Evolutionary conservation across 1,284 basidiomycete genomes (phyloP).

Genomic region (Rhodotorula sp.): DNA sequence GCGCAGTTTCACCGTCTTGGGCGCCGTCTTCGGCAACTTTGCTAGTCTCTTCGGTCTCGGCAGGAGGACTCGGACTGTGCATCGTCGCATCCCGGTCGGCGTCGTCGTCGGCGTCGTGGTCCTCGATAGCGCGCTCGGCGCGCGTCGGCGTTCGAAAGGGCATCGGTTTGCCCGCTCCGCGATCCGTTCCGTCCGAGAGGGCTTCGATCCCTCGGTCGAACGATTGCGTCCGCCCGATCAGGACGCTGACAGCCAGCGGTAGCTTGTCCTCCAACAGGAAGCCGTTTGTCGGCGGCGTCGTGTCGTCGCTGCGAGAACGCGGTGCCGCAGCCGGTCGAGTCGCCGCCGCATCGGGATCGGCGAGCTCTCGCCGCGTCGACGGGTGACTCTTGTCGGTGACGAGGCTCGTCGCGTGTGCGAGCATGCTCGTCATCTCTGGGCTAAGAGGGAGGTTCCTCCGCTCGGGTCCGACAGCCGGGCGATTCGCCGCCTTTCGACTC

Average conservation of each 20-base stretch:
- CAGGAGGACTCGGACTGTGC: background rate
- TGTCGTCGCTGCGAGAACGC: too few species aligned
- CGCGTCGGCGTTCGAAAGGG: background rate
- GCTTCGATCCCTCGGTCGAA: slow-evolving; percentile 1
- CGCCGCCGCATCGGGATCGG: background rate
- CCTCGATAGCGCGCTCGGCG: background rate
- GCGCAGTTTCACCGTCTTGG: too few species aligned
- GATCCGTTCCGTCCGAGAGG: background rate
- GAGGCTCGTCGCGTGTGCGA: slow-evolving; percentile 8
- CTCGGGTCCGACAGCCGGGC: background rate
- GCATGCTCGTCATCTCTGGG: background rate
- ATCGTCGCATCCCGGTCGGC: background rate
- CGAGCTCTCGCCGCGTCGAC: background rate
- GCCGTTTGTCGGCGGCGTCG: background rate
- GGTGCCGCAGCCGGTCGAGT: too few species aligned
- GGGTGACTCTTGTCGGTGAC: background rate
- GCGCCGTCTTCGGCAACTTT: too few species aligned
- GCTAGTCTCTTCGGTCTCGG: too few species aligned
- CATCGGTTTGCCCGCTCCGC: background rate
- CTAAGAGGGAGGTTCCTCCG: slow-evolving; percentile 9
- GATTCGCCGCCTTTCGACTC: background rate
- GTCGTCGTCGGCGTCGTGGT: background rate
- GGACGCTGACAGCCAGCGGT: background rate
- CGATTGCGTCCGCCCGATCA: background rate
- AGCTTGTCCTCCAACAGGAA: background rate